Evolutionary conservation across 805 yeast species (phyloP), one percentile per base, ranked within the genome.

Genomic region (Sugiyamaella marilandica): DNA sequence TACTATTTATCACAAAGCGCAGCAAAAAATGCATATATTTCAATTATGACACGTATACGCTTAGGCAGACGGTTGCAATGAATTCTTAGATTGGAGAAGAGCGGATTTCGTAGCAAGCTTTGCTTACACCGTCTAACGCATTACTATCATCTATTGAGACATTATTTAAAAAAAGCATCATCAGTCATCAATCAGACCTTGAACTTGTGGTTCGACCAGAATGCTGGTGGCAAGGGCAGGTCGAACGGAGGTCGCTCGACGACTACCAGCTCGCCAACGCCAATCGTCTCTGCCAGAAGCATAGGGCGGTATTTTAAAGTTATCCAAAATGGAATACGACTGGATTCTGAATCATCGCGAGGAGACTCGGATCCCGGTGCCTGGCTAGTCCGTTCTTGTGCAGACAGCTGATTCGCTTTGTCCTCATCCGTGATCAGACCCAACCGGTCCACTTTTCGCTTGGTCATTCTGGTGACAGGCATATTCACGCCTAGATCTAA

Each of bases 281-380:
- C 74, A 55, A 88, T 72, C 24, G 71, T 68, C 21, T 75, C 84
- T 10, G 82, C 90, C 57, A 71, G 77, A 53, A 91, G 70, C 34
- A 90, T 70, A 16, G 92, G 86, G 60, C 83, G 80, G 67, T 87
- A 91, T 62, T 87, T 87, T 46, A 78, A 78, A 2, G 92, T 83
- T 53, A 85, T 68, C 84, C 91, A 89, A 68, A 83, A 90, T 18
- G 85, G 77, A 48, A 62, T 14, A 59, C 59, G 24, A 16, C 32
- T 33, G 26, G 34, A 18, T 32, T 41, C 46, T 2, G 24, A n/a
- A 10, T 48, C 47, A 16, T 45, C 47, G 26, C 33, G 36, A 32
- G 34, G 35, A n/a, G 47, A 32, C 9, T 32, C 36, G 24, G 43
- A 39, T n/a, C 47, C 47, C 11, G 47, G 16, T 14, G 29, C 43